A percentile compares a stretch with the other conserved stretches of the same genome.
Conservation (phyloP, 1,284 basidiomycete genomes). For the Ustilago lituana region DNA sequence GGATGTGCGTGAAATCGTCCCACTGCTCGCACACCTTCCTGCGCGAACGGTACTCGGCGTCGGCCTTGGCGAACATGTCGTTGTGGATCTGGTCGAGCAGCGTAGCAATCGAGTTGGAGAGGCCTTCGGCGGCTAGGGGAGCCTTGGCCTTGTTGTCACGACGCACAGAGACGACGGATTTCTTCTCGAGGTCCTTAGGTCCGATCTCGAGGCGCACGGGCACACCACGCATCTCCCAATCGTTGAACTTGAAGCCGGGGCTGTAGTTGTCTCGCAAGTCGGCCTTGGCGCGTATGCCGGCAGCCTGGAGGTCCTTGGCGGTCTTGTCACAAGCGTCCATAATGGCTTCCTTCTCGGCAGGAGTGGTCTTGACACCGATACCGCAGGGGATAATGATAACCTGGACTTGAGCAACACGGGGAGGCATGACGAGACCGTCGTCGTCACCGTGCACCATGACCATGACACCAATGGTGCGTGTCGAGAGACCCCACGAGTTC, state of each 20-base stretch:
- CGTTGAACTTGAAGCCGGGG: constrained; percentile 98
- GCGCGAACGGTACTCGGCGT: constrained; percentile 78
- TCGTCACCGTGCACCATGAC: constrained; percentile 99
- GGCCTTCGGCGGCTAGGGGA: constrained; percentile 35
- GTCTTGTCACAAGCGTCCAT: constrained; percentile 75
- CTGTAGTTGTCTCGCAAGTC: constrained; percentile 95
- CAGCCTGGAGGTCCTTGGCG: constrained; percentile 72
- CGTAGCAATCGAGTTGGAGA: constrained; percentile 47
- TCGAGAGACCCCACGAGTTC: constrained; percentile 98
- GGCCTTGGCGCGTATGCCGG: constrained; percentile 84
- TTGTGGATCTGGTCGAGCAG: constrained; percentile 87
- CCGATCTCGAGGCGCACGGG: constrained; percentile 96
- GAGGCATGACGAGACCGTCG: constrained; percentile 93
- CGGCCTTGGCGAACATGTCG: constrained; percentile 86
- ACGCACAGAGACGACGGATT: constrained; percentile 84
- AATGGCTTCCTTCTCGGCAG: constrained; percentile 75
- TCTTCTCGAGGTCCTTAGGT: constrained; percentile 87
- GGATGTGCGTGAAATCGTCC: constrained; percentile 86
- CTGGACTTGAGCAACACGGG: constrained; percentile 90
- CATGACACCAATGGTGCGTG: constrained; percentile 97
- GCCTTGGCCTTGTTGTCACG: constrained; percentile 78
- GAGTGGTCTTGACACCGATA: constrained; percentile 72
- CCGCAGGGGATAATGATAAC: constrained; percentile 93
- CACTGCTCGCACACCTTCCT: constrained; percentile 82
- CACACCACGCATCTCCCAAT: constrained; percentile 92